Percentiles rank a stretch among this genome's conserved stretches.
Conservation (phyloP, 768 basidiomycete species). For the Serendipita sp. region DNA sequence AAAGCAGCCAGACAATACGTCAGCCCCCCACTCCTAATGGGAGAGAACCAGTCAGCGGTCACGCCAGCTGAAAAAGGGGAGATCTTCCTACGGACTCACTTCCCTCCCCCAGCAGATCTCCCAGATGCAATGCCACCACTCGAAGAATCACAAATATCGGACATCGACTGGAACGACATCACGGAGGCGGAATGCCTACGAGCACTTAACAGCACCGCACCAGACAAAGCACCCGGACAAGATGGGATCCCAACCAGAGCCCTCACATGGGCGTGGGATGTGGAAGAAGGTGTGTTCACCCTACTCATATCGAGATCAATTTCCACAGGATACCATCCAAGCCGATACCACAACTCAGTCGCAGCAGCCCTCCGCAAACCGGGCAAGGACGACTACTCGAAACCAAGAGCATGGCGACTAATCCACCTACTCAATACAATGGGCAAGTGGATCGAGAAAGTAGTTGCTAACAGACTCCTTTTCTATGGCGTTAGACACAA, state of each 20-base stretch:
- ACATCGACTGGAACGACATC: too few species aligned
- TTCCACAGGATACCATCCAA: conserved; percentile 9
- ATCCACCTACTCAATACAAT: conserved; percentile 6
- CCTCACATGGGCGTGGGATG: conserved; percentile 7
- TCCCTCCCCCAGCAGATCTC: too few species aligned
- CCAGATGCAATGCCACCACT: too few species aligned
- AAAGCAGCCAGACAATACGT: too few species aligned
- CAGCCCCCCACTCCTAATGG: too few species aligned
- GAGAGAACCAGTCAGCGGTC: too few species aligned
- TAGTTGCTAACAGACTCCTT: neutral
- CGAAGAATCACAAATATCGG: too few species aligned
- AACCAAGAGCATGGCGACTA: conserved; percentile 7
- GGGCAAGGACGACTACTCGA: conserved; percentile 10
- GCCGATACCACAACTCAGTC: neutral
- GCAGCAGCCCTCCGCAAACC: conserved; percentile 7
- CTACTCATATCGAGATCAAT: neutral
- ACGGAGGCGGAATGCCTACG: too few species aligned
- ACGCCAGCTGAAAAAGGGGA: too few species aligned
- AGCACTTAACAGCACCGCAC: too few species aligned
- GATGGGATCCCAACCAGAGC: neutral
- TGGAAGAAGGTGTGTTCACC: neutral
- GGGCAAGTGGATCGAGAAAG: neutral
- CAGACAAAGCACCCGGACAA: conserved; percentile 10
- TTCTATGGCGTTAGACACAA: neutral
- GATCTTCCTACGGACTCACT: too few species aligned